Conservation (phyloP, 257 asterid species). For the Nicotiana attenuata region DNA sequence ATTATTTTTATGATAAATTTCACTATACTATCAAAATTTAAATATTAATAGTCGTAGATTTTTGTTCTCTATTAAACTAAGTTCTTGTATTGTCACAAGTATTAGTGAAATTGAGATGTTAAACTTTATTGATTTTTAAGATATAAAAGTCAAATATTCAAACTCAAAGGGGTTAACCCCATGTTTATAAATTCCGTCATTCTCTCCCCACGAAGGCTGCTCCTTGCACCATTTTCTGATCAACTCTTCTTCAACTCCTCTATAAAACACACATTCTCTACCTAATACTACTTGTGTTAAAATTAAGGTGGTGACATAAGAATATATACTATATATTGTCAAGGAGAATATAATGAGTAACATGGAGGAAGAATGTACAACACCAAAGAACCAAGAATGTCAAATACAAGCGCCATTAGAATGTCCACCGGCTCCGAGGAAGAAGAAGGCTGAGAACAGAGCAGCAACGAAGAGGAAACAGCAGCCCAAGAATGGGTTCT, state of each 20-base stretch:
- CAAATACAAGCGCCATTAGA: constrained; percentile 40
- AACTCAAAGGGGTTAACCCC: neutral
- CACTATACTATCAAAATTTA: too few relatives aligned
- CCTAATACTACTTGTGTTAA: neutral
- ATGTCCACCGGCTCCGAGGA: constrained; percentile 72
- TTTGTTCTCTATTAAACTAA: too few relatives aligned
- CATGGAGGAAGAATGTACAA: constrained; percentile 48
- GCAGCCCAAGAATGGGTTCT: constrained; percentile 36
- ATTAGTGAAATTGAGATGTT: too few relatives aligned
- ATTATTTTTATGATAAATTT: too few relatives aligned
- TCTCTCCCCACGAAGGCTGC: neutral
- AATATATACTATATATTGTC: neutral
- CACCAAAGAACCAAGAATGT: constrained; percentile 51
- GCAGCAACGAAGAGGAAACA: constrained; percentile 5
- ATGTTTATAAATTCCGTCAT: neutral
- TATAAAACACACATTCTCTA: neutral
- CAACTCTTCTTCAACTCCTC: neutral
- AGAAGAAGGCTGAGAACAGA: constrained; percentile 24
- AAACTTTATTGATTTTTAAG: neutral
- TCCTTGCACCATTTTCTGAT: neutral
- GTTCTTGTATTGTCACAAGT: too few relatives aligned
- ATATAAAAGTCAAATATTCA: too few relatives aligned
- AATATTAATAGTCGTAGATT: too few relatives aligned
- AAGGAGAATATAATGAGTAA: neutral
- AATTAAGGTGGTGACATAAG: neutral